Conservation (phyloP, 495 filamentous ascomycete species). For the Xylaria flabelliformis region DNA sequence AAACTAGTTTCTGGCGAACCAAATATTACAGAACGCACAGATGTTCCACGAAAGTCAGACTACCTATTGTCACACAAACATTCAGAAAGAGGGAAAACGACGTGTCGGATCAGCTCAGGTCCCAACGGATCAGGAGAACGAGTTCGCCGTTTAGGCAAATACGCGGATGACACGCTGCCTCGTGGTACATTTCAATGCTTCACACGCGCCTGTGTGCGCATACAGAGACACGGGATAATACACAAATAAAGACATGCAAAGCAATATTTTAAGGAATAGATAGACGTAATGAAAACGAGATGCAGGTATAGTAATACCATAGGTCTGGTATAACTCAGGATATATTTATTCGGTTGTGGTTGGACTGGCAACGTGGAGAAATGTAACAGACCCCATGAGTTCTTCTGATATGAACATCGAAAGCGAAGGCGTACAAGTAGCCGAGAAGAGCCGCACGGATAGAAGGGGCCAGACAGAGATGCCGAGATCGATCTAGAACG, state of each 20-base stretch:
- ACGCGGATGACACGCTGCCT: constrained; percentile 8
- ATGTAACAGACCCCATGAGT: constrained; percentile 12
- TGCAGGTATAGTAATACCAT: neutral
- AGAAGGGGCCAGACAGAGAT: neutral
- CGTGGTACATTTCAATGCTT: constrained; percentile 10
- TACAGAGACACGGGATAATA: neutral
- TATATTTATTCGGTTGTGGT: neutral
- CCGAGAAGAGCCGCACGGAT: constrained; percentile 3
- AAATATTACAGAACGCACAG: neutral
- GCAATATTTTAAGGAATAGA: neutral
- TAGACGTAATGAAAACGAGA: neutral
- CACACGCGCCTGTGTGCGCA: neutral
- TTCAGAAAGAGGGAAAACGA: neutral
- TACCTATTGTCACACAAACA: neutral
- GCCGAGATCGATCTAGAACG: neutral
- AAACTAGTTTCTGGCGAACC: constrained; percentile 2
- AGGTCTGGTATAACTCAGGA: neutral
- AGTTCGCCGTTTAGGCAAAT: constrained; percentile 25
- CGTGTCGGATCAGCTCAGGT: neutral
- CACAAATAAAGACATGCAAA: neutral
- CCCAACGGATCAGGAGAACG: constrained; percentile 3
- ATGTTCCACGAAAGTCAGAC: neutral
- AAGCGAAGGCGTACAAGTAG: neutral
- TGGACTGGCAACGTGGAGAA: neutral
- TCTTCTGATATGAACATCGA: neutral